Base-by-base conservation (phyloP, 352 stramenopile genomes). In the Phytophthora hibernalis region DNA sequence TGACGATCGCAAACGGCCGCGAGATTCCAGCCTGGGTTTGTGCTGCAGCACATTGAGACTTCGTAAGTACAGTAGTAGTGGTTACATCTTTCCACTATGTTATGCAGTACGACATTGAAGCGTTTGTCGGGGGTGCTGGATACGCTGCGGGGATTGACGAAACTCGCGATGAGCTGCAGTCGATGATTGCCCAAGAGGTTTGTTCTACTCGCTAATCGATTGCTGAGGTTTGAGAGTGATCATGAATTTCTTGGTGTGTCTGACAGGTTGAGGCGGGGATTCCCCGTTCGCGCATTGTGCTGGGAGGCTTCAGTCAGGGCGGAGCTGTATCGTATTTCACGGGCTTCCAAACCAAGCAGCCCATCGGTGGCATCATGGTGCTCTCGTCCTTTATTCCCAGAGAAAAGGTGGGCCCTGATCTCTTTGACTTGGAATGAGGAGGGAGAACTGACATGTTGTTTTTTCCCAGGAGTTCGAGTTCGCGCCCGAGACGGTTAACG, bases 281-380 rank as follows among this genome's bases (percentile, higher is more conserved):
- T 20, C 88, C 91, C 1, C 91, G 92, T 55, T 87, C 73, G 51
- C 90, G 91, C 16, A 97, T 99, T 61, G 87, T 98, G 15, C 68
- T 99, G 33, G 93, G 87, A 16, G 96, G 96, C 37, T 99, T 98
- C 72, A 96, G 80, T 49, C 96, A 99, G 80, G 96, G 96, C n/a
- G 95, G 88, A 1, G 93, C 95, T 11, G 68, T 98, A 55, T 92
- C 80, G 21, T 80, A 98, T 1, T 90, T 85, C 53, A 93, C 79
- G 15, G 84, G 82, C 5, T 92, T 79, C 61, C 84, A 92, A 58
- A 75, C 81, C 18, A 82, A 86, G 37, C 54, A 80, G 18, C 71
- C 82, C 16, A 65, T 94, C 13, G 88, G 80, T 0, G 88, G 88
- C n/a, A 61, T 92, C 31, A 76, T 93, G 45, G 77, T 86, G 24